phyloP scores from a whole-genome alignment of 2,329 filamentous ascomycete species.

The Fusarium scirpi region DNA sequence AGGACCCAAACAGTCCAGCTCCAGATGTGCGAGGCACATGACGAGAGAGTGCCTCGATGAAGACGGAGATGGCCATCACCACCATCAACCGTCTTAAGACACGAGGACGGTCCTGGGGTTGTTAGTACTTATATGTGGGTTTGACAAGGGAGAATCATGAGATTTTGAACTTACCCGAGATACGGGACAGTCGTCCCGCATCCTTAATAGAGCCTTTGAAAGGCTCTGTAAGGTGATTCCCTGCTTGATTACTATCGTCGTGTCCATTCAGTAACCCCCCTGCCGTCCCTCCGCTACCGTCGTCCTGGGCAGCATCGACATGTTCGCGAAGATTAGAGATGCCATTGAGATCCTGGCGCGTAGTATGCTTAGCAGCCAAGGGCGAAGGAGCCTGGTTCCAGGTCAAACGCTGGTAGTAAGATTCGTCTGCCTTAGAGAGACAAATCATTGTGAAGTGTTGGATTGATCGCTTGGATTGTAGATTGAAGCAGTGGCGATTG shows the following conservation, averaged over 20 bases:
- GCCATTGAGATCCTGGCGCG: slow-evolving; percentile 67
- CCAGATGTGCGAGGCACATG: slow-evolving; percentile 51
- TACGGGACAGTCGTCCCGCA: slow-evolving; percentile 50
- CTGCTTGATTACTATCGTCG: slow-evolving; percentile 45
- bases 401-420: slow-evolving; percentile 58
- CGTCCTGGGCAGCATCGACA: slow-evolving; percentile 53
- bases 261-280: slow-evolving; percentile 38
- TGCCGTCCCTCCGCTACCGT: slow-evolving; percentile 45
- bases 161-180: slow-evolving; percentile 42
- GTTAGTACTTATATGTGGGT: slow-evolving; percentile 6
- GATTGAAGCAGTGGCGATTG: neutral
- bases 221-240: slow-evolving; percentile 35
- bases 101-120: slow-evolving; percentile 48
- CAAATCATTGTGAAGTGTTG: slow-evolving; percentile 58
- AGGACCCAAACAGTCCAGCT: slow-evolving; percentile 58
- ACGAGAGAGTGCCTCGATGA: slow-evolving; percentile 47
- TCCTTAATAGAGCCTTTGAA: slow-evolving; percentile 30
- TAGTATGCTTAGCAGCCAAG: slow-evolving; percentile 62
- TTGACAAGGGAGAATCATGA: slow-evolving; percentile 5
- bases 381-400: slow-evolving; percentile 67
- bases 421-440: slow-evolving; percentile 66
- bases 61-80: slow-evolving; percentile 57
- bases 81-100: slow-evolving; percentile 51
- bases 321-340: slow-evolving; percentile 63
- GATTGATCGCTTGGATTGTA: neutral